Base-by-base conservation (phyloP, 768 basidiomycete species). In the Boletus pseudo-olivaceus region DNA sequence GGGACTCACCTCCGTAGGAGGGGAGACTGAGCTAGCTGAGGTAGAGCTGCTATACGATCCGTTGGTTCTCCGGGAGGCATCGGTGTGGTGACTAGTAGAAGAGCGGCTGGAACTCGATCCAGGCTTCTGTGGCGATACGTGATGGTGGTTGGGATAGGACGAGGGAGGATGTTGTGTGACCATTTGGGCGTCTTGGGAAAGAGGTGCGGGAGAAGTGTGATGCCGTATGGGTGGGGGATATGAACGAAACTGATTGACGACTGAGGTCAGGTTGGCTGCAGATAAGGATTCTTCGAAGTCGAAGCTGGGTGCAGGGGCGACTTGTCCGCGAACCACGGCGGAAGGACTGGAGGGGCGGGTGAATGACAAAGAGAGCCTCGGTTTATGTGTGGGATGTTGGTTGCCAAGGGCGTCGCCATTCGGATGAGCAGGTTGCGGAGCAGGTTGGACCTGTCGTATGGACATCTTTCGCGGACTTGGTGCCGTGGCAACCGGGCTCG, bases 171-270 rank as follows among this genome's bases (percentile, higher is more conserved):
- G 48, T 20, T 34, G 56, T 5, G 32, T 43, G 46, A 0, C 64
- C 55, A 47, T 58, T 35, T 54, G 54, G 0, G 54, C 12, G 6
- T 19, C 37, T 20, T 55, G 61, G 4, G 65, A 54, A 62, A 65
- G 35, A 30, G 42, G 41, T 26, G 58, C 55, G 57, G 64, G 62
- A 55, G 63, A 57, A 62, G 58, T 32, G 37, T 38, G 46, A 60
- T 55, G 64, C 53, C 57, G 64, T 56, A 57, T 46, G 52, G 61
- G 59, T 56, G 63, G 61, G 49, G 60, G 58, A 63, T 54, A 66
- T 64, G 67, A 70, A 59, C 62, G 67, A 66, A 46, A 50, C 45
- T 68, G 67, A 68, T 70, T 70, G 58, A 66, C 67, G 53, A 63
- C 63, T 34, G 68, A 68, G 58, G 63, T 53, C 55, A 66, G 58